Conservation (phyloP, 148 eudicot species). For the Amaranthus cruentus region DNA sequence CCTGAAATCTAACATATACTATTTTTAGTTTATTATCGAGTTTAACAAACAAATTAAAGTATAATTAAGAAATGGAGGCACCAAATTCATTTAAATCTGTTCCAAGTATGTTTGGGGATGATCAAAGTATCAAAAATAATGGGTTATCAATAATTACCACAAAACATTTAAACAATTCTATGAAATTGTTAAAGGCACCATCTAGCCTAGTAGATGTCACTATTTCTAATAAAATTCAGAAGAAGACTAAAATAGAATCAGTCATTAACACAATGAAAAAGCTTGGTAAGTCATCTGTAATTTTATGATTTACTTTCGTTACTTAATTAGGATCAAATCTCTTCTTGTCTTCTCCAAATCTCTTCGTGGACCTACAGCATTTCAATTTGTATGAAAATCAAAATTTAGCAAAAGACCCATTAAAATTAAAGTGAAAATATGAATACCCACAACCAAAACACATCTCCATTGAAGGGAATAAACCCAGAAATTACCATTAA, state of each 20-base stretch:
- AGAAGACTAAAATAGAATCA: not conserved
- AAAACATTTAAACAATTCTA: not conserved
- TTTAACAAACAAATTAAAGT: not conserved
- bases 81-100: not conserved
- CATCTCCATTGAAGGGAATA: too few relatives aligned
- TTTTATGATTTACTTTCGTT: not conserved
- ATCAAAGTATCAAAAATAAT: not conserved
- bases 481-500: too few relatives aligned
- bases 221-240: not conserved
- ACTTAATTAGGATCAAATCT: too few relatives aligned
- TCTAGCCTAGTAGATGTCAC: not conserved
- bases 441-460: too few relatives aligned
- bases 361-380: too few relatives aligned
- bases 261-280: conserved; percentile 18
- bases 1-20: too few relatives aligned
- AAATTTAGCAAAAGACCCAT: too few relatives aligned
- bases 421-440: too few relatives aligned
- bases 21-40: not conserved
- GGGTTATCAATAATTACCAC: not conserved
- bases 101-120: not conserved
- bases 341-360: too few relatives aligned
- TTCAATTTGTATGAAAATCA: too few relatives aligned
- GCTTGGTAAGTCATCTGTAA: conserved; percentile 4
- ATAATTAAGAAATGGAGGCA: not conserved
- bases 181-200: not conserved